Percentiles rank a stretch among this genome's conserved stretches.
phyloP scores from a whole-genome alignment of 495 filamentous ascomycete genomes.

The Hyaloscypha bicolor region DNA sequence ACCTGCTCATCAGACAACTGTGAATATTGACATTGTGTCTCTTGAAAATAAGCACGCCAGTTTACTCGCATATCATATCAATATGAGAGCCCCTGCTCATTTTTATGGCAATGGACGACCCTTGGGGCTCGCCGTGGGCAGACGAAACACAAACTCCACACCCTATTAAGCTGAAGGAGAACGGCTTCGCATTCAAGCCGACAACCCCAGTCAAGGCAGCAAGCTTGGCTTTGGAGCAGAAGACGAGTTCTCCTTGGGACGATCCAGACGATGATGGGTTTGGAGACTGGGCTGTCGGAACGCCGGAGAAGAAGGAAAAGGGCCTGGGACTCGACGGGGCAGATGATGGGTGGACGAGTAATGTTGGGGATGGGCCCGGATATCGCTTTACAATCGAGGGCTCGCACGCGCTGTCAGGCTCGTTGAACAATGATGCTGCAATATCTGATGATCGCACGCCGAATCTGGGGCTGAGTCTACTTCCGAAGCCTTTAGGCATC shows the following conservation, averaged over 20 bases:
- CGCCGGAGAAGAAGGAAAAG: slow-evolving; percentile 8
- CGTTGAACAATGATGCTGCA: slow-evolving; percentile 12
- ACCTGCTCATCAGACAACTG: slow-evolving; percentile 1
- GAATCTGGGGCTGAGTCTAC: slow-evolving; percentile 18
- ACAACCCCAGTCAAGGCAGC: slow-evolving; percentile 19
- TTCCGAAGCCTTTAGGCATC: slow-evolving; percentile 14
- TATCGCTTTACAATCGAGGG: background rate
- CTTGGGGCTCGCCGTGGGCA: slow-evolving; percentile 58
- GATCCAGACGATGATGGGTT: slow-evolving; percentile 37
- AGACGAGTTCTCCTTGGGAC: slow-evolving; percentile 29
- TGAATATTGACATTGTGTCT: slow-evolving; percentile 15
- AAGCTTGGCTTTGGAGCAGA: slow-evolving; percentile 17
- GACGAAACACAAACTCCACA: slow-evolving; percentile 32
- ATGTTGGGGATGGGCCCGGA: background rate
- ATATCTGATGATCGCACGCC: background rate
- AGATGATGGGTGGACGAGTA: slow-evolving; percentile 12
- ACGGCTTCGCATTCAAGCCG: slow-evolving; percentile 2
- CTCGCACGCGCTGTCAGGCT: background rate
- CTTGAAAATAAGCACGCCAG: background rate
- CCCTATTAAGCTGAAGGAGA: slow-evolving; percentile 9
- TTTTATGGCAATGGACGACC: slow-evolving; percentile 54
- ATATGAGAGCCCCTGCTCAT: slow-evolving; percentile 29
- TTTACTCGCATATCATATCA: slow-evolving; percentile 18
- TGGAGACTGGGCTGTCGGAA: slow-evolving; percentile 38
- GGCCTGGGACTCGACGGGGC: slow-evolving; percentile 20